These are phyloP conservation scores for Trametes cinnabarina DNA, from an alignment of 768 basidiomycete genomes.

Conservation along the genomic window DNA sequence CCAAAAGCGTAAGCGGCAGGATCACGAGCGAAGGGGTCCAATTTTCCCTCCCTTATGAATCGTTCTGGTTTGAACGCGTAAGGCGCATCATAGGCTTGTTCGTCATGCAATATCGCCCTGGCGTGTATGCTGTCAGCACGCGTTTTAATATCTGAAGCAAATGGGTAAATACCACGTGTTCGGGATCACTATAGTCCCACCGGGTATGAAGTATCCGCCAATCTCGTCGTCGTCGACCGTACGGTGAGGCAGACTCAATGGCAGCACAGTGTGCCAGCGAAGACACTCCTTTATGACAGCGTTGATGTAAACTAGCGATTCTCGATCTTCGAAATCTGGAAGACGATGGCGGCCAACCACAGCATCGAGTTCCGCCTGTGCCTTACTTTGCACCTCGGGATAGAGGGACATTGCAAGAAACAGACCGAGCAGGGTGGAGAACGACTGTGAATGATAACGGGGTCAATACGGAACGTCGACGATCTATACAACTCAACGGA, in stretches of 20 bases:
- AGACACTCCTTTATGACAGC: slow-evolving; percentile 26
- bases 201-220: slow-evolving; percentile 25
- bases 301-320: slow-evolving; percentile 22
- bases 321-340: slow-evolving; percentile 19
- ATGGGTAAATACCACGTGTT: slow-evolving; percentile 32
- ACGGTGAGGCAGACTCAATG: slow-evolving; percentile 26
- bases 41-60: slow-evolving; percentile 15
- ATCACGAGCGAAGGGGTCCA: slow-evolving; percentile 21
- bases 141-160: no score
- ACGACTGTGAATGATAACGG: background rate
- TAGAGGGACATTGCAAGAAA: slow-evolving; percentile 36
- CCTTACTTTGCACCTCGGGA: slow-evolving; percentile 27
- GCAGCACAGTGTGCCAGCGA: slow-evolving; percentile 35
- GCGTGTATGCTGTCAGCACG: no score
- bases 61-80: slow-evolving; percentile 23
- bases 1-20: slow-evolving; percentile 9
- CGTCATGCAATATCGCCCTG: slow-evolving; percentile 21
- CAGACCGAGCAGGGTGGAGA: slow-evolving; percentile 26
- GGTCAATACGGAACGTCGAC: background rate
- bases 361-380: slow-evolving; percentile 30
- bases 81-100: slow-evolving; percentile 18
- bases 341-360: slow-evolving; percentile 24
- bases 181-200: slow-evolving; percentile 21
- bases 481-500: background rate
- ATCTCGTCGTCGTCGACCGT: slow-evolving; percentile 23